Percentiles rank a stretch among this genome's conserved stretches.
Evolutionary conservation across 2,329 filamentous ascomycete species (phyloP).

Genomic region (Fusarium temperatum): DNA sequence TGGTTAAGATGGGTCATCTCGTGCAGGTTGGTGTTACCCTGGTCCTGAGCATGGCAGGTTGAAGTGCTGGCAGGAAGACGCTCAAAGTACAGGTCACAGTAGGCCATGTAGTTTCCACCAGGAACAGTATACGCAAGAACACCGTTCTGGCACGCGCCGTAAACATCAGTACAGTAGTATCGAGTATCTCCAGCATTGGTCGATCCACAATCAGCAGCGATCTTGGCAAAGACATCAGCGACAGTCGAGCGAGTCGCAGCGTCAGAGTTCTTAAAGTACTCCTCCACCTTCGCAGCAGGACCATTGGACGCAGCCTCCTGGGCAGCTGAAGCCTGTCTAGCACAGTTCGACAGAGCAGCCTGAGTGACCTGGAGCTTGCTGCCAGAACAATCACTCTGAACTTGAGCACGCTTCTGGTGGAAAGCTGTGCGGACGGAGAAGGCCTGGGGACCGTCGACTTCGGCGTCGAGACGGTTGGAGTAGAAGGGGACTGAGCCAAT

Average conservation of each 20-base stretch:
- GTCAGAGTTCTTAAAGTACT: constrained; percentile 71
- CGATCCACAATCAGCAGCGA: constrained; percentile 65
- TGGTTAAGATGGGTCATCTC: constrained; percentile 70
- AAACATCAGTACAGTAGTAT: constrained; percentile 68
- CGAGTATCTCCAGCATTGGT: constrained; percentile 57
- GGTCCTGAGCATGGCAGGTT: constrained; percentile 71
- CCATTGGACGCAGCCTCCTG: constrained; percentile 61
- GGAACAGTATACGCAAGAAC: constrained; percentile 72
- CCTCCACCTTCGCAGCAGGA: constrained; percentile 58
- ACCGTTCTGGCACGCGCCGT: constrained; percentile 57
- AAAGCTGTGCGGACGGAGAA: constrained; percentile 59
- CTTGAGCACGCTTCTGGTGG: constrained; percentile 59
- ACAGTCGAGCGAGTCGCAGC: constrained; percentile 58
- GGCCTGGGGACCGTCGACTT: constrained; percentile 65
- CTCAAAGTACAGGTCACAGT: constrained; percentile 69
- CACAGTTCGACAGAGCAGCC: constrained; percentile 64
- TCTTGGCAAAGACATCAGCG: constrained; percentile 58
- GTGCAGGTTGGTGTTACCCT: constrained; percentile 71
- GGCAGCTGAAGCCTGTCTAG: constrained; percentile 61
- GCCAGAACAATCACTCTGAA: constrained; percentile 65
- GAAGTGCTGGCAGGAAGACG: constrained; percentile 58
- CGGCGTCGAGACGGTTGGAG: constrained; percentile 66
- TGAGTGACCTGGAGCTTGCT: constrained; percentile 54
- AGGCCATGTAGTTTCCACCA: constrained; percentile 63
- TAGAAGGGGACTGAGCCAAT: constrained; percentile 64